A percentile compares a stretch with the other conserved stretches of the same genome.
Conservation (phyloP, 2,329 filamentous ascomycete species). For the Samsoniella hepiali region DNA sequence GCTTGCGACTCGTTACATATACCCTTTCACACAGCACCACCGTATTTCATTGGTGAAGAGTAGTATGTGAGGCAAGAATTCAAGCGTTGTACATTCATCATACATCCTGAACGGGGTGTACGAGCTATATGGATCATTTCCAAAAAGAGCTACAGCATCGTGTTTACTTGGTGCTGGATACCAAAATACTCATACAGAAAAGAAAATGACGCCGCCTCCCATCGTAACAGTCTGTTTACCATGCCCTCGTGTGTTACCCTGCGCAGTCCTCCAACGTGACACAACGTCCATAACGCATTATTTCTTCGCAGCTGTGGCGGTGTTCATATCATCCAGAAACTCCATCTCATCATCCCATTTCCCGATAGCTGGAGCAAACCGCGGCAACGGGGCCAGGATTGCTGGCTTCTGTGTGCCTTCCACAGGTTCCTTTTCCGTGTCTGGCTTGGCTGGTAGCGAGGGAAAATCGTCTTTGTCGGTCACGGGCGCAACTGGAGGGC, state of each 20-base stretch:
- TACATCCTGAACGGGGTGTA: not conserved
- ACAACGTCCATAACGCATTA: slow-evolving; percentile 1
- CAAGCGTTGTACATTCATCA: not conserved
- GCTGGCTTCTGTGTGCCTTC: slow-evolving; percentile 29
- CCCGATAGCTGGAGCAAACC: slow-evolving; percentile 39
- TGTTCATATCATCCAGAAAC: slow-evolving; percentile 41
- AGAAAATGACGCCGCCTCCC: not conserved
- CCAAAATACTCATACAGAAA: not conserved
- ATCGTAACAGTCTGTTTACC: slow-evolving; percentile 10
- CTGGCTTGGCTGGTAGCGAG: slow-evolving; percentile 30
- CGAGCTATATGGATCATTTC: not conserved
- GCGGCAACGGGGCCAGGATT: slow-evolving; percentile 27
- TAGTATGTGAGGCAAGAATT: too few relatives aligned
- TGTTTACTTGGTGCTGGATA: not conserved
- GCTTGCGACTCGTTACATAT: not conserved
- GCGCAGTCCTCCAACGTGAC: not conserved
- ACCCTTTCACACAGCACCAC: not conserved
- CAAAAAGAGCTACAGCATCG: not conserved
- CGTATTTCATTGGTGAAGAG: not conserved
- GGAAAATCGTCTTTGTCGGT: slow-evolving; percentile 37
- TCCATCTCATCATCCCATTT: slow-evolving; percentile 61
- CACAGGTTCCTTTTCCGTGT: slow-evolving; percentile 24
- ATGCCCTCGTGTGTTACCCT: not conserved
- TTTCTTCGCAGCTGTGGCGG: slow-evolving; percentile 3
- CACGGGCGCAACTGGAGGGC: slow-evolving; percentile 22